Conservation (phyloP, 345 rosid species). For the Microthlaspi erraticum region DNA sequence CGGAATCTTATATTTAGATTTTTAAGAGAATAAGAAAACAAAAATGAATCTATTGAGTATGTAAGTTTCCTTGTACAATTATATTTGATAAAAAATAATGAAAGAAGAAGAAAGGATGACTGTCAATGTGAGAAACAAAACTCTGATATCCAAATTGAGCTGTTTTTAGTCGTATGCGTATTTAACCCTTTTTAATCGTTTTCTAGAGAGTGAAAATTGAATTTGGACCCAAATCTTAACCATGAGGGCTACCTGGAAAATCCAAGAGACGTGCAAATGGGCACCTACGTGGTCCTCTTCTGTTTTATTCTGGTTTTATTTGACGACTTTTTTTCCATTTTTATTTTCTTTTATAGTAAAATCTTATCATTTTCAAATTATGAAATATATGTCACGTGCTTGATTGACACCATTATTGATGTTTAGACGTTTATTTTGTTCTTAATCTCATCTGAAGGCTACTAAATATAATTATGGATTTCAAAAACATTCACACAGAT, state of each 20-base stretch:
- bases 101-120: neutral
- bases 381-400: constrained; percentile 32
- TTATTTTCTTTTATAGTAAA: constrained; percentile 16
- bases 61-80: neutral
- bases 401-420: constrained; percentile 34
- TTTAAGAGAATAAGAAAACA: neutral
- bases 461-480: neutral
- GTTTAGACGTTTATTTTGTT: constrained; percentile 1
- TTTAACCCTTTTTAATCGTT: neutral
- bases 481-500: neutral
- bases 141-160: too few relatives aligned
- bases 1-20: neutral
- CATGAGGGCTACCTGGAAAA: constrained; percentile 38
- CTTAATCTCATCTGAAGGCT: neutral
- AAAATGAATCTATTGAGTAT: neutral
- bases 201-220: neutral
- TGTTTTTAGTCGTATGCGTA: too few relatives aligned
- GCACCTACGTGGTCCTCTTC: constrained; percentile 40
- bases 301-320: constrained; percentile 35
- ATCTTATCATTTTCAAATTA: constrained; percentile 13
- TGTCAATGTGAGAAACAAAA: too few relatives aligned
- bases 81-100: neutral
- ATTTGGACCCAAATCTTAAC: constrained; percentile 26
- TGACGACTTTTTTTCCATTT: constrained; percentile 29
- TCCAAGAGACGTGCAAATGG: constrained; percentile 43